Evolutionary conservation across 495 filamentous ascomycete species (phyloP).

Genomic region (Lepraria neglecta): DNA sequence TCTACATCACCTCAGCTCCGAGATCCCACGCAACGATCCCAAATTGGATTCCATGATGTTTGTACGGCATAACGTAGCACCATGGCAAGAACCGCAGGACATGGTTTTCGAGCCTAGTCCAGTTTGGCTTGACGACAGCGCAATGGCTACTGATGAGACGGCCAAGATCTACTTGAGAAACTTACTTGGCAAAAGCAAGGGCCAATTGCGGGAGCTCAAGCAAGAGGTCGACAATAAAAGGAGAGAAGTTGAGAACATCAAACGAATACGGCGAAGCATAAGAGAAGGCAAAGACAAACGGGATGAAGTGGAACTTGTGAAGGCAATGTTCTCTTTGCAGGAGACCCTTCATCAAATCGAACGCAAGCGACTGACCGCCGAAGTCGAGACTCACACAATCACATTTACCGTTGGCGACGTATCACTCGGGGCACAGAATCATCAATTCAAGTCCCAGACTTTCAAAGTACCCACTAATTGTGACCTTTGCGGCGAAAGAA

Average conservation of each 20-base stretch:
- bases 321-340: slow-evolving; percentile 67
- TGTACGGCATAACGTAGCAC: slow-evolving; percentile 76
- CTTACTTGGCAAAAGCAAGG: slow-evolving; percentile 81
- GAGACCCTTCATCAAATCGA: slow-evolving; percentile 85
- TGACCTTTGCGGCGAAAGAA: slow-evolving; percentile 89
- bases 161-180: slow-evolving; percentile 91
- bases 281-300: slow-evolving; percentile 76
- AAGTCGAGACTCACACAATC: slow-evolving; percentile 88
- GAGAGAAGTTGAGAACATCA: slow-evolving; percentile 70
- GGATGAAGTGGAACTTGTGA: slow-evolving; percentile 73
- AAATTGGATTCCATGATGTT: slow-evolving; percentile 96
- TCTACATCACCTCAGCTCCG: slow-evolving; percentile 61
- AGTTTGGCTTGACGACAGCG: slow-evolving; percentile 90
- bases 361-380: slow-evolving; percentile 74
- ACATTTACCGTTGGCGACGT: slow-evolving; percentile 81
- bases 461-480: slow-evolving; percentile 99
- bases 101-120: slow-evolving; percentile 90
- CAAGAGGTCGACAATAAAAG: slow-evolving; percentile 77
- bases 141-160: slow-evolving; percentile 72
- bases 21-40: slow-evolving; percentile 85
- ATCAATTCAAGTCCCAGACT: slow-evolving; percentile 93
- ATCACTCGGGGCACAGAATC: slow-evolving; percentile 81
- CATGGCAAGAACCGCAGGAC: slow-evolving; percentile 74
- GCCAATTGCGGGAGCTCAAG: slow-evolving; percentile 67
- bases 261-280: slow-evolving; percentile 63